phyloP scores from a whole-genome alignment of 352 stramenopile genomes.

The Globisporangium okanoganense region DNA sequence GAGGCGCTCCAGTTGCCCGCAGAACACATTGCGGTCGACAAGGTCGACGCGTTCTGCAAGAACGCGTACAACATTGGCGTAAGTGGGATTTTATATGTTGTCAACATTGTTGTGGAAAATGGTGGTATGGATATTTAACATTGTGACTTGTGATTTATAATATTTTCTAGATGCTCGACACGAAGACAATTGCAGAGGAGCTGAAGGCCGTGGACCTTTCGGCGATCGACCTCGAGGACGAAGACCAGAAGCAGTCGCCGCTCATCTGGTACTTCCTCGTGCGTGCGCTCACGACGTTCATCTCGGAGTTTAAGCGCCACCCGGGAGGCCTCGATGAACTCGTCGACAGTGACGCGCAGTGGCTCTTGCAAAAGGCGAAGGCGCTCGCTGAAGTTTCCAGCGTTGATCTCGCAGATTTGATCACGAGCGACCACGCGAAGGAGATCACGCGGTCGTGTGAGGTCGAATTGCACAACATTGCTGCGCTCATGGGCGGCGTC shows the following conservation, averaged over 20 bases:
- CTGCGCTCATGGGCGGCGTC: slow-evolving; percentile 94
- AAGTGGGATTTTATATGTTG: neutral
- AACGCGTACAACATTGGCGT: slow-evolving; percentile 89
- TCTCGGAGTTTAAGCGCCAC: slow-evolving; percentile 58
- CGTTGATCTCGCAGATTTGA: slow-evolving; percentile 35
- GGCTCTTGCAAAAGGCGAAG: slow-evolving; percentile 55
- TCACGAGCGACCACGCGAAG: slow-evolving; percentile 71
- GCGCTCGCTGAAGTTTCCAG: slow-evolving; percentile 17
- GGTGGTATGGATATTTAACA: neutral
- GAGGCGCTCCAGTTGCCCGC: slow-evolving; percentile 21
- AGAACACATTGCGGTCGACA: slow-evolving; percentile 48
- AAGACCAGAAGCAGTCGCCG: slow-evolving; percentile 87
- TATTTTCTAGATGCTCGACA: slow-evolving; percentile 58
- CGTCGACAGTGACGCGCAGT: slow-evolving; percentile 53
- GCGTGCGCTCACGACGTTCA: slow-evolving; percentile 63
- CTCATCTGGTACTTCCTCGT: slow-evolving; percentile 95
- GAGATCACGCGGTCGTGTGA: slow-evolving; percentile 93
- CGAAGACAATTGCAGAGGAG: slow-evolving; percentile 83
- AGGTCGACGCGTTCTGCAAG: slow-evolving; percentile 90
- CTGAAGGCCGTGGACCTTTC: slow-evolving; percentile 58
- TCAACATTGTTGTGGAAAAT: neutral
- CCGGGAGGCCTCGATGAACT: slow-evolving; percentile 71
- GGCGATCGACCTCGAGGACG: slow-evolving; percentile 70
- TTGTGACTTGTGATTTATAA: neutral
- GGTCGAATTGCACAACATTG: slow-evolving; percentile 93